Conservation (phyloP, 2,329 filamentous ascomycete genomes). For the Hypoxylon sp. region DNA sequence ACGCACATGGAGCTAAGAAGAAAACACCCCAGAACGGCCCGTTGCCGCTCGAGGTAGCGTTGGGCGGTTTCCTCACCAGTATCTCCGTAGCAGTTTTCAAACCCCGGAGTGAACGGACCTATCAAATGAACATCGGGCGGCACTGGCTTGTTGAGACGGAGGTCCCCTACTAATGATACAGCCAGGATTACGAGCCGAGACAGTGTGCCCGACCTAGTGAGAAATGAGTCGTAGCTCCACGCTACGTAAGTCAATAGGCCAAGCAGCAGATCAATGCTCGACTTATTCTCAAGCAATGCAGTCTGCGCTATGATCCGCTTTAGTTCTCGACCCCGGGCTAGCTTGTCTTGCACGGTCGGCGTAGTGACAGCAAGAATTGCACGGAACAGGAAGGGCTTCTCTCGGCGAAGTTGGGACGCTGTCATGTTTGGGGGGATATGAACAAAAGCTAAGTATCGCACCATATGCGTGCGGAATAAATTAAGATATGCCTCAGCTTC, state of each 20-base stretch:
- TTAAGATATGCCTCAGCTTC: slow-evolving; percentile 12
- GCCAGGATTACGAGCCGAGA: slow-evolving; percentile 54
- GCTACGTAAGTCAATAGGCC: slow-evolving; percentile 53
- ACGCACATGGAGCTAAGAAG: slow-evolving; percentile 46
- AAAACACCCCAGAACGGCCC: slow-evolving; percentile 51
- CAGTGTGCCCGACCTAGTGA: slow-evolving; percentile 47
- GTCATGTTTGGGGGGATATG: slow-evolving; percentile 47
- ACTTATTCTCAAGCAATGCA: slow-evolving; percentile 46
- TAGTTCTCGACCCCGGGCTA: slow-evolving; percentile 47
- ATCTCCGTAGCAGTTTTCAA: slow-evolving; percentile 33
- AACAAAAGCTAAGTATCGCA: slow-evolving; percentile 53
- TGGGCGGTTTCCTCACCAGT: slow-evolving; percentile 35
- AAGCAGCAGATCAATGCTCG: slow-evolving; percentile 52
- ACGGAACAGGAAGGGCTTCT: slow-evolving; percentile 52
- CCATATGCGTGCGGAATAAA: slow-evolving; percentile 51
- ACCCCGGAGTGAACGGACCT: slow-evolving; percentile 48
- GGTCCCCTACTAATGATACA: slow-evolving; percentile 53
- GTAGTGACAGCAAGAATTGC: slow-evolving; percentile 53
- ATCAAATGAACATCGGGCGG: slow-evolving; percentile 50
- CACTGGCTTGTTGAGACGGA: slow-evolving; percentile 51
- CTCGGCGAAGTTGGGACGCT: slow-evolving; percentile 48
- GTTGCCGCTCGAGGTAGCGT: slow-evolving; percentile 44
- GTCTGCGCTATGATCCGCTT: slow-evolving; percentile 49
- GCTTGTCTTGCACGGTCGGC: slow-evolving; percentile 47
- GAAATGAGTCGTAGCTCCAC: slow-evolving; percentile 54